Conservation (phyloP, 306 rosid genomes). For the Prunus fruticosa region DNA sequence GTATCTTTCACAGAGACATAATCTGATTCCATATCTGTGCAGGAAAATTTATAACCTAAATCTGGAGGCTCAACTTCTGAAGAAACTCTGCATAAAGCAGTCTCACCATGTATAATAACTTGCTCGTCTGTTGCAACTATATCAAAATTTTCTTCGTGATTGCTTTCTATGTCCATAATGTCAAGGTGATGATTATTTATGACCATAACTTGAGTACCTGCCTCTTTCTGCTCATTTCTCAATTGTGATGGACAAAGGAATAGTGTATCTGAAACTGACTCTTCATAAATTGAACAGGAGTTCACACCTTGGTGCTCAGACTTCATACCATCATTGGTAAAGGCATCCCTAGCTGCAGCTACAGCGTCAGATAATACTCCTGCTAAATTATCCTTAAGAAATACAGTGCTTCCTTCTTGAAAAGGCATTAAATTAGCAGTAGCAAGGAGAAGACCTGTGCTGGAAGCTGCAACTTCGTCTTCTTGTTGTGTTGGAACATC, state of each 20-base stretch:
- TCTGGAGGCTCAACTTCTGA: slow-evolving; percentile 32
- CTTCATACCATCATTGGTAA: slow-evolving; percentile 33
- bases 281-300: slow-evolving; percentile 30
- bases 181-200: slow-evolving; percentile 31
- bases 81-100: slow-evolving; percentile 8
- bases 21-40: slow-evolving; percentile 40
- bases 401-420: slow-evolving; percentile 34
- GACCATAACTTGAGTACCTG: slow-evolving; percentile 26
- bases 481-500: slow-evolving; percentile 36
- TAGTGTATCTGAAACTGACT: slow-evolving; percentile 30
- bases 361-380: slow-evolving; percentile 35
- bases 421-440: slow-evolving; percentile 31
- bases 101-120: slow-evolving; percentile 17
- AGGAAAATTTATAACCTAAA: slow-evolving; percentile 28
- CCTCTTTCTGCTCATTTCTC: slow-evolving; percentile 37
- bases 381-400: slow-evolving; percentile 24
- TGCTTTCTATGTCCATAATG: slow-evolving; percentile 32
- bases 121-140: slow-evolving; percentile 32
- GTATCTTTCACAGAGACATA: slow-evolving; percentile 38
- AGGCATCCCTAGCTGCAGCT: slow-evolving; percentile 30
- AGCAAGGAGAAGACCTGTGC: slow-evolving; percentile 21
- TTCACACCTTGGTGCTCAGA: slow-evolving; percentile 29
- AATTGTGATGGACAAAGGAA: slow-evolving; percentile 26
- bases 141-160: slow-evolving; percentile 32
- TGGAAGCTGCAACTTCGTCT: slow-evolving; percentile 28